Base-by-base conservation (phyloP, 192 early-diverging fungal genomes). In the Coemansia umbellata region DNA sequence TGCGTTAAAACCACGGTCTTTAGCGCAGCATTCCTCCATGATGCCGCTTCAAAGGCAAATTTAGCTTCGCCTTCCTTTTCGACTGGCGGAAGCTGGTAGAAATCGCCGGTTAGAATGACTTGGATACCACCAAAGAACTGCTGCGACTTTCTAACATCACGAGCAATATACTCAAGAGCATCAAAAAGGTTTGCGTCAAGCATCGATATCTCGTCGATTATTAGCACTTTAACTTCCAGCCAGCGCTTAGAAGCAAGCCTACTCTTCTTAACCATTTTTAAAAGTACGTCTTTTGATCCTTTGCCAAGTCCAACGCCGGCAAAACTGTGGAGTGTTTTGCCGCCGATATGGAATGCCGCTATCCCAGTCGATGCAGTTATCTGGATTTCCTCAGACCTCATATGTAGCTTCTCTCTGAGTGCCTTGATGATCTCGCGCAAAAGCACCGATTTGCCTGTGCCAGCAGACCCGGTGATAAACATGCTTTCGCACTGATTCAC, bases 201-300 rank as follows among this genome's bases (percentile, higher is more conserved):
- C 90, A 91, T 91, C 1, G 88, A 90, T 0, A 81, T 65, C 70
- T 91, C 90, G 65, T 91, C 90, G 43, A 91, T 80, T 23, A 91
- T 81, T 36, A 91, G 63, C 9, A 87, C 84, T 24, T 78, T 60
- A 4, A 83, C 81, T 15, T 59, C 39, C 33, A 23, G 48, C 90
- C 90, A 91, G 49, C 90, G 72, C 19, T 62, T 49, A 10, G 54
- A n/a, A 0, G 78, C 76, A 19, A 53, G 15, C 4, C 60, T n/a
- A 50, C 58, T 78, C 55, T 69, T 70, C 6, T 15, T 17, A 37
- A 82, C 64, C 58, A 66, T 61, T 3, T 48, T 15, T 6, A 74
- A 49, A 10, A 82, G 35, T 9, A 33, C 13, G 3, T 49, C 52
- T 1, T 50, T 30, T 8, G 60, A 30, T 8, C 65, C 69, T 27